Evolutionary conservation across 2,329 filamentous ascomycete species (phyloP), one percentile per base, ranked within the genome.

Genomic region (Myriangium duriaei): DNA sequence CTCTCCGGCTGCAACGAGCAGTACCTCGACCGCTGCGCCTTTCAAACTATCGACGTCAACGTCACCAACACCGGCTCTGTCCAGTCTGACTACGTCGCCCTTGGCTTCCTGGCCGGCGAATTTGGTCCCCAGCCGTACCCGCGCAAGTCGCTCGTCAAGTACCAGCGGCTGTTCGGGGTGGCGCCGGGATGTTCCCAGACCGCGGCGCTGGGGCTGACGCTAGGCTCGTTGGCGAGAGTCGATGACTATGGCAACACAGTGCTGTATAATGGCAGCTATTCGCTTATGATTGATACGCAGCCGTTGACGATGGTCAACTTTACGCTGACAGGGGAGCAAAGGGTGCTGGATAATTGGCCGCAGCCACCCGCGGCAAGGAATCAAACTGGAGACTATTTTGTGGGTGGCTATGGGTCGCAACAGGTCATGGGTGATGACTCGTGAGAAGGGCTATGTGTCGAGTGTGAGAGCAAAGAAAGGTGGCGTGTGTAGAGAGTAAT

Each of bases 181-280:
- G 45, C 48, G 2, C 45, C 42, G 1, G 52, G 53, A 11, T 28
- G 41, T 5, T 41, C 42, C 32, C 37, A 34, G 4, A 59, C 49
- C 4, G 59, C 56, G 0, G 46, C 47, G 0, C 48, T 74, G 4
- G 51, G 57, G 4, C 45, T 71, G 16, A 68, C 60, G 2, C 52
- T 75, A 1, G 71, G 65, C 0, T 63, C 58, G 15, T 47, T 76
- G 26, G 64, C 66, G 2, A 55, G 72, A 2, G 63, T 64, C 0
- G 67, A 72, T 41, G 59, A 64, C 29, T 54, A 52, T 2, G 72
- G 72, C 1, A 64, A 69, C 42, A 60, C 57, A 33, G 63, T 71
- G 11, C 48, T 75, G 7, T 74, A 70, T 50, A 71, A 70, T 0
- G 72, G 69, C 0, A 59, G 59, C 12, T 76, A 75, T 45, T 58